Conservation (phyloP, 345 rosid genomes). For the Abelmoschus esculentus region DNA sequence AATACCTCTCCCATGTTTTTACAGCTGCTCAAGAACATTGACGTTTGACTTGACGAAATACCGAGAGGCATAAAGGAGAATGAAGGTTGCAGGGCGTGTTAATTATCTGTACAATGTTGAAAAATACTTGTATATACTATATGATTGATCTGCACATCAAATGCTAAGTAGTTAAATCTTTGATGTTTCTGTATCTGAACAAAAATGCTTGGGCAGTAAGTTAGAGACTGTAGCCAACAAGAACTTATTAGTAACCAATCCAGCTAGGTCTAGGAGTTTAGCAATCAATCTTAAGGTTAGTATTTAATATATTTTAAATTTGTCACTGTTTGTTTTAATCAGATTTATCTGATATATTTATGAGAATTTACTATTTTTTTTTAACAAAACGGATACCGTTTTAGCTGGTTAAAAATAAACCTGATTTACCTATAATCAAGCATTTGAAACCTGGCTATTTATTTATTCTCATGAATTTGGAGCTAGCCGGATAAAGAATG, state of each 20-base stretch:
- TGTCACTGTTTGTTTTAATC: not conserved
- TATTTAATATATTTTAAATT: not conserved
- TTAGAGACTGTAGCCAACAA: not conserved
- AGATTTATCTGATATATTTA: not conserved
- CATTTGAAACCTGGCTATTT: not conserved
- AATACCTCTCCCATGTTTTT: constrained; percentile 6
- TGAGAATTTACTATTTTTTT: not conserved
- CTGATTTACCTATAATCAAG: not conserved
- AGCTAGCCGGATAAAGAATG: not conserved
- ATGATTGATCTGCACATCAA: not conserved
- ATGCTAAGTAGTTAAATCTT: not conserved
- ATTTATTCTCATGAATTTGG: constrained; percentile 1
- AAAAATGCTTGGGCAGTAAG: not conserved
- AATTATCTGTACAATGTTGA: not conserved
- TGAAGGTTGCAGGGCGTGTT: not conserved
- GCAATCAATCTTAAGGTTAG: not conserved
- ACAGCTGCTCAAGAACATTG: constrained; percentile 92
- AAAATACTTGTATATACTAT: not conserved
- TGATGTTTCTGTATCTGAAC: not conserved
- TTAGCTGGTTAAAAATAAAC: not conserved
- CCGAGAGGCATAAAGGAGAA: constrained; percentile 39
- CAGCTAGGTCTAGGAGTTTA: not conserved
- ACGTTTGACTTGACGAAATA: constrained; percentile 77
- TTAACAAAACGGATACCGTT: not conserved
- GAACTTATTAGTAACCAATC: not conserved